Conservation (phyloP, 257 asterid genomes). For the Solanum pennellii region DNA sequence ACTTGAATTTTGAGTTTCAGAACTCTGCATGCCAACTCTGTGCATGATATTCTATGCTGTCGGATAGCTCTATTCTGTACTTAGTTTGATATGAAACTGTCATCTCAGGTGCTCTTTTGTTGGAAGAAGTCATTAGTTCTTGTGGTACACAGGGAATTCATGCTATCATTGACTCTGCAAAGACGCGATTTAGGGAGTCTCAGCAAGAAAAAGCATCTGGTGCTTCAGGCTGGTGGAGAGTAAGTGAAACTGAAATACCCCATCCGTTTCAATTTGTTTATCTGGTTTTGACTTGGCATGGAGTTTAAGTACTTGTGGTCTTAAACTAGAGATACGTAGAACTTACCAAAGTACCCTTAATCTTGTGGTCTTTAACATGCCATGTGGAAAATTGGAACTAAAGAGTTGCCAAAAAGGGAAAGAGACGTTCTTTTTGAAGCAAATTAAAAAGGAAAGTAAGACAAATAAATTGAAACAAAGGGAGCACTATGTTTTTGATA, state of each 20-base stretch:
- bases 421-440: neutral
- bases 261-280: neutral
- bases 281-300: neutral
- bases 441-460: neutral
- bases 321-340: neutral
- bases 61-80: neutral
- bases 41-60: neutral
- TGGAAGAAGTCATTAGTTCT: conserved; percentile 67
- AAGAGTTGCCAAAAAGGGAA: neutral
- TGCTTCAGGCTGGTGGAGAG: conserved; percentile 85
- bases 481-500: neutral
- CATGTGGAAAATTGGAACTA: neutral
- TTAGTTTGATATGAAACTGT: neutral
- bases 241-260: conserved; percentile 27
- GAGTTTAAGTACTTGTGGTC: neutral
- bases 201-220: conserved; percentile 72
- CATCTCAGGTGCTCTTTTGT: conserved; percentile 63
- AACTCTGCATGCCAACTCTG: neutral
- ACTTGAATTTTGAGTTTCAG: neutral
- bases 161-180: conserved; percentile 76
- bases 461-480: neutral
- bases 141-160: conserved; percentile 62
- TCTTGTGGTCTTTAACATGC: neutral
- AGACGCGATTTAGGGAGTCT: conserved; percentile 69
- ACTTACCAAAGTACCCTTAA: neutral